phyloP scores from a whole-genome alignment of 306 rosid genomes.

The Vigna mungo region DNA sequence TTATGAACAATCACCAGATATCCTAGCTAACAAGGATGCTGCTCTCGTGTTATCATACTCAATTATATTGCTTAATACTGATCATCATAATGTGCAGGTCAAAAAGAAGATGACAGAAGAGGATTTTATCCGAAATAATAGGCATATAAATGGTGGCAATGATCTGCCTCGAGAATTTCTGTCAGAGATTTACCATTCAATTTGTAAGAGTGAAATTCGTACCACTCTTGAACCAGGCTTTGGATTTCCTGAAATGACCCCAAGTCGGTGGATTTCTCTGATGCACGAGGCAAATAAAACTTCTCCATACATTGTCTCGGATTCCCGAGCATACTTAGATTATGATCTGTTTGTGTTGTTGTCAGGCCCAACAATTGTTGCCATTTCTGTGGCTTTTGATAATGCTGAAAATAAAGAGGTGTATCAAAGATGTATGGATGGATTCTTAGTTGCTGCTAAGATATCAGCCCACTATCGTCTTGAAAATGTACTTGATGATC shows the following conservation, averaged over 20 bases:
- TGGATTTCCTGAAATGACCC: slow-evolving; percentile 87
- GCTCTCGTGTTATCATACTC: slow-evolving; percentile 88
- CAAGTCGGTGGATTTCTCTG: slow-evolving; percentile 89
- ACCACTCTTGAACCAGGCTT: slow-evolving; percentile 79
- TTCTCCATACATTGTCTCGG: slow-evolving; percentile 74
- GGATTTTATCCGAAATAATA: slow-evolving; percentile 83
- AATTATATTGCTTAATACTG: slow-evolving; percentile 89
- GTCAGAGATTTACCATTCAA: slow-evolving; percentile 76
- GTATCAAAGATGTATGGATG: slow-evolving; percentile 80
- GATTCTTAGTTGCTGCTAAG: slow-evolving; percentile 83
- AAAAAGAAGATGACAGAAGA: slow-evolving; percentile 95
- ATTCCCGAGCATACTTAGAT: slow-evolving; percentile 79
- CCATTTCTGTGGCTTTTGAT: slow-evolving; percentile 90
- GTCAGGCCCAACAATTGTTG: slow-evolving; percentile 93
- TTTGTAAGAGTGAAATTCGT: slow-evolving; percentile 87
- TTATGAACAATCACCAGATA: slow-evolving; percentile 81
- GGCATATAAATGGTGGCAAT: slow-evolving; percentile 80
- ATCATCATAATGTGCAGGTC: slow-evolving; percentile 87
- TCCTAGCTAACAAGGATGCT: slow-evolving; percentile 85
- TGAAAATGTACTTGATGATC: slow-evolving; percentile 83
- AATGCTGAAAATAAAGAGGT: slow-evolving; percentile 83
- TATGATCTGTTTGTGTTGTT: slow-evolving; percentile 79
- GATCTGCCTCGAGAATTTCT: slow-evolving; percentile 86
- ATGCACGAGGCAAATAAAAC: slow-evolving; percentile 74
- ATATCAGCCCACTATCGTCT: slow-evolving; percentile 86